A percentile compares a stretch with the other conserved stretches of the same genome.
These are phyloP conservation scores for Aegle marmelos DNA, from an alignment of 345 rosid genomes.

Conservation along the genomic window DNA sequence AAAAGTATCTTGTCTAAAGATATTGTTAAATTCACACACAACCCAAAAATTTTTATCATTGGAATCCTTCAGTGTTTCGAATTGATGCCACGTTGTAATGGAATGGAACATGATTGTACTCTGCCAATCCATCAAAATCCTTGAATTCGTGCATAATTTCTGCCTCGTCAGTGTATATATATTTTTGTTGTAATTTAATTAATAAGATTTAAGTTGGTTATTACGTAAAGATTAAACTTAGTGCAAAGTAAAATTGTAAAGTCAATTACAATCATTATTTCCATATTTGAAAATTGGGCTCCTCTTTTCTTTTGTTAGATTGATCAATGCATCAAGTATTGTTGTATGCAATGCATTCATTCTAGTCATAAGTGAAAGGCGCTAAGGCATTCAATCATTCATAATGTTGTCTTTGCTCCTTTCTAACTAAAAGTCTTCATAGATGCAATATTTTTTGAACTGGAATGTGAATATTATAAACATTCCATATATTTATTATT, in stretches of 20 bases:
- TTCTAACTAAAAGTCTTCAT: neutral
- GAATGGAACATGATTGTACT: neutral
- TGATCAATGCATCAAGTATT: neutral
- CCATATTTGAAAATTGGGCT: slow-evolving; percentile 1
- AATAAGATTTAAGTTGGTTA: neutral
- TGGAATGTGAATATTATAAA: neutral
- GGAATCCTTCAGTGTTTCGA: too few relatives aligned
- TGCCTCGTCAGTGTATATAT: neutral
- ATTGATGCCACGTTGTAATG: neutral
- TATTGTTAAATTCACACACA: too few relatives aligned
- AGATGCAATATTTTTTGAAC: neutral
- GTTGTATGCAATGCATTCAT: neutral
- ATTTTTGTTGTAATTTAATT: neutral
- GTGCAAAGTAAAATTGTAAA: neutral
- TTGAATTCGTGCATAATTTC: slow-evolving; percentile 3
- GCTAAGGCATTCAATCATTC: neutral
- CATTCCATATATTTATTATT: neutral
- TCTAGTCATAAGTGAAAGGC: slow-evolving; percentile 14
- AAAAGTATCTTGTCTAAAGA: too few relatives aligned
- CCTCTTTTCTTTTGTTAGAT: neutral
- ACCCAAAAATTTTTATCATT: too few relatives aligned
- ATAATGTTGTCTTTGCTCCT: slow-evolving; percentile 12
- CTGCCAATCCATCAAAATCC: neutral
- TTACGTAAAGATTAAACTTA: neutral
- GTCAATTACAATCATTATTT: slow-evolving; percentile 6